Evolutionary conservation across 176 grass and related monocot genomes (phyloP), one percentile per base, ranked within the genome.

Genomic region (Carex littledalei): DNA sequence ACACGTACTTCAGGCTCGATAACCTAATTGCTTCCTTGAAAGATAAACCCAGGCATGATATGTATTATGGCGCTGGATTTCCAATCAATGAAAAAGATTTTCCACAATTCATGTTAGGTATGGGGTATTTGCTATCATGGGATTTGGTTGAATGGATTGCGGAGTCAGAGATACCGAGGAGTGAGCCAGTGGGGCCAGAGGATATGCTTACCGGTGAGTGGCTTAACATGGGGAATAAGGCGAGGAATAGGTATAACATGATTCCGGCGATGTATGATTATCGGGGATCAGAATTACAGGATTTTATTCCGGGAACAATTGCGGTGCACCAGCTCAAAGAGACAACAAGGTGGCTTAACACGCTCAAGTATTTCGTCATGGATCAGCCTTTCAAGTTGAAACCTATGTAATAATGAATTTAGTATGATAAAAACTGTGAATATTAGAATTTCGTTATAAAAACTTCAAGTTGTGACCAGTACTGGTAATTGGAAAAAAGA

Each of bases 51-150:
- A 63, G 86, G 74, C 86, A 93, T 65, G 95, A 94, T 85, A 81
- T 87, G 86, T 94, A 94, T 84, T 87, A 85, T 35, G 92, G 92
- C 17, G 83, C 86, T 6, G 89, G 84, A 12, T 84, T 94, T 0
- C 91, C 95, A 17, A 86, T 94, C 82, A 18, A 73, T 4, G 47
- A 89, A 39, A 47, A 64, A 6, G 5, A 31, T 45, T 89, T 26
- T 31, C 88, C 88, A 43, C 54, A 57, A 74, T 98, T 90, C 86
- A 94, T 94, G 92, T 89, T 92, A 35, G 95, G 95, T 20, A 94
- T 94, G 95, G 92, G 89, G 2, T 94, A 98, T 85, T n/a, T 88
- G 9, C 67, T 98, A 11, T 98, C 95, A 2, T 94, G 95, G 92
- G 95, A 98, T 79, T 84, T 98, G 72, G 89, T 94, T 31, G 41